Percentiles rank a stretch among this genome's conserved stretches.
These are phyloP conservation scores for Lyophyllum semitale DNA, from an alignment of 768 basidiomycete genomes.

Conservation along the genomic window DNA sequence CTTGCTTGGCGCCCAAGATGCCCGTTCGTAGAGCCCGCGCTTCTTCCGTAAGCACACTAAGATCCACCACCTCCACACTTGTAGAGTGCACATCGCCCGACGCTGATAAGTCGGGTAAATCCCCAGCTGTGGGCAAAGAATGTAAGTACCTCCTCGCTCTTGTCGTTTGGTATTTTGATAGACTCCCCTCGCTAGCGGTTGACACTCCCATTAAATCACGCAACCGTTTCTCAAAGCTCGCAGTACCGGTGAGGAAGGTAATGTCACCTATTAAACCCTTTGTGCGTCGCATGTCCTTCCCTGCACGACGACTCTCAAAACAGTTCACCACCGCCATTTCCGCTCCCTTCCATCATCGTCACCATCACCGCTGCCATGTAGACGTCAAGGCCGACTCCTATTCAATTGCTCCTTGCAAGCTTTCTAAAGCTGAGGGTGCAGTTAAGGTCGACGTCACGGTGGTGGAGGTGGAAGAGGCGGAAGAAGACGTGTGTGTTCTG, in stretches of 20 bases:
- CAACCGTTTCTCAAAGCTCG: constrained; percentile 5
- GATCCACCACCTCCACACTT: neutral
- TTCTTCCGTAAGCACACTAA: neutral
- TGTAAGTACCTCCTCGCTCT: neutral
- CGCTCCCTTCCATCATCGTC: neutral
- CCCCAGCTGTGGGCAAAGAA: neutral
- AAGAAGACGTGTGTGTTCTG: neutral
- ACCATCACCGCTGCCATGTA: neutral
- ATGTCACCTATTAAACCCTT: constrained; percentile 2
- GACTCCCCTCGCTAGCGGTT: too few species aligned
- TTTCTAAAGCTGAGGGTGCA: neutral
- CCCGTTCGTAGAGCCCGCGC: neutral
- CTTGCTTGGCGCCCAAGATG: neutral
- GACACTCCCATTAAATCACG: neutral
- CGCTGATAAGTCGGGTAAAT: neutral
- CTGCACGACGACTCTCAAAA: neutral
- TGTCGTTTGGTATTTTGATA: neutral
- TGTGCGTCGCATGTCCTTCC: constrained; percentile 9
- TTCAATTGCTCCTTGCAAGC: neutral
- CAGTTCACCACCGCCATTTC: neutral
- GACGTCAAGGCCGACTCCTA: constrained; percentile 5
- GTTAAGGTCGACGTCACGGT: neutral
- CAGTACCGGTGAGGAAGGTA: constrained; percentile 2
- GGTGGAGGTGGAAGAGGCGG: neutral
- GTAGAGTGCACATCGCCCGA: neutral